These are phyloP conservation scores for Phytophthora pisi DNA, from an alignment of 352 stramenopile species.

Conservation along the genomic window DNA sequence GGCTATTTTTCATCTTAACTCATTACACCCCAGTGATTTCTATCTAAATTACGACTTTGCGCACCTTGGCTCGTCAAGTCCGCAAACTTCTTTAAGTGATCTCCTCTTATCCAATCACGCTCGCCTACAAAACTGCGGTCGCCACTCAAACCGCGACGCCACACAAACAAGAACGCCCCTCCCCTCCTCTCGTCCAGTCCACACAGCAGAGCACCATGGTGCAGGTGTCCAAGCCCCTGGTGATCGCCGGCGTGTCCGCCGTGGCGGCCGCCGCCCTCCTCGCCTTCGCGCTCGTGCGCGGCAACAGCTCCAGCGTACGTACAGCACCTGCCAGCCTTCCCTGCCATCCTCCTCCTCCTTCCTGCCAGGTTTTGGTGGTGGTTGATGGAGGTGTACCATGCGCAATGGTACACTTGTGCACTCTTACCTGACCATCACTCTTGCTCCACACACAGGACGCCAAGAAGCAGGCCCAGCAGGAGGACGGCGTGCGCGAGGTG, in stretches of 20 bases:
- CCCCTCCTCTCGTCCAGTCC: neutral
- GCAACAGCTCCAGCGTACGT: constrained; percentile 48
- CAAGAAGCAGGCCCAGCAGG: constrained; percentile 62
- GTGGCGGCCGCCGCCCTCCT: constrained; percentile 62
- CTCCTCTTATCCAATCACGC: no score
- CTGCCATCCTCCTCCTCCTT: no score
- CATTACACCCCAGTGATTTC: no score
- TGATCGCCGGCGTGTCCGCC: constrained; percentile 74
- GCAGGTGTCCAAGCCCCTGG: constrained; percentile 80
- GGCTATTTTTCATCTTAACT: no score
- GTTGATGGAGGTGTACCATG: neutral
- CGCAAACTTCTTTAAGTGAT: no score
- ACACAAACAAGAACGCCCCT: neutral
- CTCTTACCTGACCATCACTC: neutral
- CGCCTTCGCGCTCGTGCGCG: constrained; percentile 56
- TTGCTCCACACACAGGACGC: neutral
- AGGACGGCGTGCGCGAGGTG: constrained; percentile 70
- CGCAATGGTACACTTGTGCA: constrained; percentile 6
- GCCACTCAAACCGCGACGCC: neutral
- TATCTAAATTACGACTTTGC: no score
- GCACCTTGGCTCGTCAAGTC: no score
- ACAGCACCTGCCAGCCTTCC: no score
- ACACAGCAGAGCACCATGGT: constrained; percentile 49
- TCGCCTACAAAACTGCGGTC: neutral
- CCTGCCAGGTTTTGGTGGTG: neutral